Evolutionary conservation across 2,329 filamentous ascomycete species (phyloP), one percentile per base, ranked within the genome.

Genomic region (Magnaporthales sp.): DNA sequence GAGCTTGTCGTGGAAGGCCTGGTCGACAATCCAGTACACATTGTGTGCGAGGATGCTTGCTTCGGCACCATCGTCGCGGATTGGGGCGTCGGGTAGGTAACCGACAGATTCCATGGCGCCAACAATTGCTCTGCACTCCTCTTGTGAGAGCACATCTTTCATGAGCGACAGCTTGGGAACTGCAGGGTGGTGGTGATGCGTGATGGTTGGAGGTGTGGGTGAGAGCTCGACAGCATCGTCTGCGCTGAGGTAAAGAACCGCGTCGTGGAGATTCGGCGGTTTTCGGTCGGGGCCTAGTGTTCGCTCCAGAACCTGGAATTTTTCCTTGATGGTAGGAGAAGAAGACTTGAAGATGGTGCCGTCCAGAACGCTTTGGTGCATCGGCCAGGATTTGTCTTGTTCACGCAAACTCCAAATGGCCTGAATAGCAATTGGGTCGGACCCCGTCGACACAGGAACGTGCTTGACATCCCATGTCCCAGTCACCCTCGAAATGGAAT

Each of bases 1-100:
- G 1, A 91, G 79, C 15, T 78, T 81, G 67, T 88, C 83, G 71
- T 88, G 84, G 73, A 91, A 90, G 0, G 80, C 79, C 26, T 80
- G 78, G 70, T 91, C 89, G 13, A 87, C 80, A 9, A 91, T 80
- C 89, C 89, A 91, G 78, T 91, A 91, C 70, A 91, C 90, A 74
- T 91, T 91, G 77, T 91, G 89, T 0, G 89, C 89, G 1, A 91
- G 75, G 62, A 91, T 83, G 71, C 86, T 89, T 27, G 81, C 80
- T 66, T 89, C 86, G 56, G 56, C 56, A 19, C 85, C 86, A 67
- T 88, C 86, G n/a, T 86, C 85, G 2, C 86, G 84, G 31, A 91
- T 77, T 0, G 89, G 89, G 0, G 87, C 86, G 71, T 91, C 89
- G 0, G 89, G 89, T 0, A 88, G 79, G 69, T 91, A 91, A 7